phyloP scores from a whole-genome alignment of 2,329 filamentous ascomycete genomes.

The Shiraia bambusicola region DNA sequence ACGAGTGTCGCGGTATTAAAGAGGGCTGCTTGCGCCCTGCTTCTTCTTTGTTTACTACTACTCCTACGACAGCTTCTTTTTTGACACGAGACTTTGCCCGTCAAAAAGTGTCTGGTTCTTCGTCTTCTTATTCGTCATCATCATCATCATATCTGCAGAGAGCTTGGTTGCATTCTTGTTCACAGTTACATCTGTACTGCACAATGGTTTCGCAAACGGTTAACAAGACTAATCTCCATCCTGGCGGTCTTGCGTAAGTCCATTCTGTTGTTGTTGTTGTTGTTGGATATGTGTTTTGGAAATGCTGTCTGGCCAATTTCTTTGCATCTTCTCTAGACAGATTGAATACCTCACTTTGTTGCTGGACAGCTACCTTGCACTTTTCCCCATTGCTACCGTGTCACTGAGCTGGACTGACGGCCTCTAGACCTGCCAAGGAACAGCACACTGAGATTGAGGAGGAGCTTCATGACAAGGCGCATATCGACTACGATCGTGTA shows the following conservation, averaged over 20 bases:
- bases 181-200: slow-evolving; percentile 45
- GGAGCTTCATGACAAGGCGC: slow-evolving; percentile 93
- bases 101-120: slow-evolving; percentile 59
- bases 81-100: slow-evolving; percentile 58
- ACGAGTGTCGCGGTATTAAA: slow-evolving; percentile 41
- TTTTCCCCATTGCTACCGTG: too few species aligned
- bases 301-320: neutral
- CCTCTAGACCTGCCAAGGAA: slow-evolving; percentile 70
- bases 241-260: slow-evolving; percentile 83
- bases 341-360: too few species aligned
- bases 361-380: too few species aligned
- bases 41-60: slow-evolving; percentile 27
- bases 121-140: too few species aligned
- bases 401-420: too few species aligned
- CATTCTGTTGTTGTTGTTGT: slow-evolving; percentile 7
- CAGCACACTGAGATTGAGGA: slow-evolving; percentile 93
- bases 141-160: slow-evolving; percentile 51
- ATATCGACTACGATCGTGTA: slow-evolving; percentile 98
- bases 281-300: neutral
- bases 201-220: slow-evolving; percentile 58
- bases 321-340: too few species aligned
- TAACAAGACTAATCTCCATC: slow-evolving; percentile 92
- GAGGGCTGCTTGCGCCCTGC: slow-evolving; percentile 37
- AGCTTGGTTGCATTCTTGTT: slow-evolving; percentile 61
- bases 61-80: slow-evolving; percentile 51